These are phyloP conservation scores for Lentinula guzmanii DNA, from an alignment of 768 basidiomycete species.

Conservation along the genomic window DNA sequence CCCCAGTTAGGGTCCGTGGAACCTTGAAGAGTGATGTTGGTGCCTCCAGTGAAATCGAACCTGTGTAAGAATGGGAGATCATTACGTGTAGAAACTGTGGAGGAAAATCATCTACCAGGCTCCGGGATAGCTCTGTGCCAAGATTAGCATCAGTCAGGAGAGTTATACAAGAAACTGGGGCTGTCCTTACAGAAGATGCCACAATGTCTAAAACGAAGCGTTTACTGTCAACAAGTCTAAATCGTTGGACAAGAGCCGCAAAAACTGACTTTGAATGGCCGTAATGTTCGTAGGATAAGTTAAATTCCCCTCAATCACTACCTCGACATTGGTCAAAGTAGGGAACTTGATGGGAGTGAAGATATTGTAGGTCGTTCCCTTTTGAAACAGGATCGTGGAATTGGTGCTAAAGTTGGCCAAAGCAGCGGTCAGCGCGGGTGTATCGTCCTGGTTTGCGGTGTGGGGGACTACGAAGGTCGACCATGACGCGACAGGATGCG, in stretches of 20 bases:
- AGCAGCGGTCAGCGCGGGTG: slow-evolving; percentile 38
- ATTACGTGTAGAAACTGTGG: background rate
- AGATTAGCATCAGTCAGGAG: background rate
- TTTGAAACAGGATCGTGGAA: slow-evolving; percentile 51
- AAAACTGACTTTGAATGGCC: slow-evolving; percentile 37
- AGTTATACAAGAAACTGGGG: background rate
- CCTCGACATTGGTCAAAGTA: slow-evolving; percentile 47
- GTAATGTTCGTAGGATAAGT: slow-evolving; percentile 48
- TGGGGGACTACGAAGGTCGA: slow-evolving; percentile 49
- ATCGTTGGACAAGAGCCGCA: background rate
- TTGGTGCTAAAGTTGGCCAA: slow-evolving; percentile 25
- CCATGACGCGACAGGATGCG: slow-evolving; percentile 22
- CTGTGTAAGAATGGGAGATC: slow-evolving; percentile 19
- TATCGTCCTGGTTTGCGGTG: slow-evolving; percentile 41
- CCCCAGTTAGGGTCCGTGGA: slow-evolving; percentile 51
- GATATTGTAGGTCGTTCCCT: slow-evolving; percentile 55
- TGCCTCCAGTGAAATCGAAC: slow-evolving; percentile 50
- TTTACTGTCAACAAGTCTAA: background rate
- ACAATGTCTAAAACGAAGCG: slow-evolving; percentile 29
- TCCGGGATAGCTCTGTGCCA: slow-evolving; percentile 34
- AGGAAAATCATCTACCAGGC: slow-evolving; percentile 27
- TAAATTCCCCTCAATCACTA: slow-evolving; percentile 51
- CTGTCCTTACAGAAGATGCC: slow-evolving; percentile 32
- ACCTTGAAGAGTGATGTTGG: slow-evolving; percentile 53
- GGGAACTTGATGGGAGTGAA: slow-evolving; percentile 57